Evolutionary conservation across 192 early-diverging fungal genomes (phyloP).

Genomic region (Endogone sp.): DNA sequence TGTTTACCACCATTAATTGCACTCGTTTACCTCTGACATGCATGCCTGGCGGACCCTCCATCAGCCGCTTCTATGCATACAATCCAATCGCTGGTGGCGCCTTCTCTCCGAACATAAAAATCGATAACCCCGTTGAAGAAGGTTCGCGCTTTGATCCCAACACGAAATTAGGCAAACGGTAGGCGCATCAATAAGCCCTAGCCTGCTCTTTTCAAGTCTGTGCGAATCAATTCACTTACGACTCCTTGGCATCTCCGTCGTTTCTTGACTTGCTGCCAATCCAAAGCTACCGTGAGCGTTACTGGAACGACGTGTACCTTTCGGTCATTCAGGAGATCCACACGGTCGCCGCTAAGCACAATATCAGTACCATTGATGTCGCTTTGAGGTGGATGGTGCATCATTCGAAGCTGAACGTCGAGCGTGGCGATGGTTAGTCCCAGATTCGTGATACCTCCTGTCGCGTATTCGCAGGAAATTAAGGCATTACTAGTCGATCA

Average conservation of each 20-base stretch:
- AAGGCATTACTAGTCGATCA: too few relatives aligned
- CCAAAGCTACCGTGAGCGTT: conserved; percentile 35
- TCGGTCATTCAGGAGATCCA: conserved; percentile 44
- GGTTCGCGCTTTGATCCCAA: conserved; percentile 36
- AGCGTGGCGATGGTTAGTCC: conserved; percentile 30
- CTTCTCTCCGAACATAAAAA: conserved; percentile 19
- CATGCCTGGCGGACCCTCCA: too few relatives aligned
- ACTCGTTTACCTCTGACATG: too few relatives aligned
- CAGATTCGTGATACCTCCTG: background rate
- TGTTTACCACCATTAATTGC: background rate
- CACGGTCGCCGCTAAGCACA: conserved; percentile 21
- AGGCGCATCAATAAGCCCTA: too few relatives aligned
- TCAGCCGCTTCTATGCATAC: conserved; percentile 58
- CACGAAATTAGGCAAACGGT: conserved; percentile 27
- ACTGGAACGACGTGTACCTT: conserved; percentile 50
- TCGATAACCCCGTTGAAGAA: conserved; percentile 19
- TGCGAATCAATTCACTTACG: too few relatives aligned
- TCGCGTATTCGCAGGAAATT: too few relatives aligned
- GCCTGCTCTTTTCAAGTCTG: too few relatives aligned
- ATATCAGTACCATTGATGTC: conserved; percentile 25
- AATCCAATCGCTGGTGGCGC: conserved; percentile 58
- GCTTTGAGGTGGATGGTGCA: conserved; percentile 37
- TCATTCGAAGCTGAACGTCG: conserved; percentile 32
- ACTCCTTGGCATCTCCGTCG: background rate
- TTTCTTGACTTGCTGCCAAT: background rate